Base-by-base conservation (phyloP, 2,329 filamentous ascomycete species). In the Berkeleyomyces rouxiae region DNA sequence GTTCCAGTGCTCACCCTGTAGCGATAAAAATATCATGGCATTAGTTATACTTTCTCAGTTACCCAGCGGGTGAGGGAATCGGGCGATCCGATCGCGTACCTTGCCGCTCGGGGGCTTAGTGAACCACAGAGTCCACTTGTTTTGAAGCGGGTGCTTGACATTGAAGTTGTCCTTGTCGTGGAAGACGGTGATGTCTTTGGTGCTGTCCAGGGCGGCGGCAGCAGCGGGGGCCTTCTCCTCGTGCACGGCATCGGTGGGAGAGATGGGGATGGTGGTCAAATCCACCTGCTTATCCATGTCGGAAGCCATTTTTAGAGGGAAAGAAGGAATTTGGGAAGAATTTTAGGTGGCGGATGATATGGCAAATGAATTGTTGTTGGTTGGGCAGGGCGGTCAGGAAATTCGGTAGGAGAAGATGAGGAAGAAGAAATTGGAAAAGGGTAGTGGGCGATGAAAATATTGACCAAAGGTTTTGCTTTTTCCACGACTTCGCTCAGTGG, bases 111-210 rank as follows among this genome's bases (percentile, higher is more conserved):
- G 88, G 61, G 93, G 92, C 82, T 97, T 97, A 71, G 92, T 97
- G 80, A 97, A 99, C 95, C 95, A 99, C 63, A 99, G 80, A 65
- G 93, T 97, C 93, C 93, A 99, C 73, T 88, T 87, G 80, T 96
- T 88, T 82, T 95, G 91, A 66, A 99, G 82, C 68, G 91, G 92
- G 75, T 99, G 93, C 82, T 97, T 99, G 75, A 99, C 93, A 70
- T 95, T 99, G 83, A 99, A 99, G 81, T 99, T 96, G 68, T 96
- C 88, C 69, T 93, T 87, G 77, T 97, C 90, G 74, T 99, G 91
- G 79, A 99, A 99, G 69, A 99, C 92, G 57, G 93, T 99, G 70
- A 96, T 81, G 60, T 87, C 79, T 72, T 91, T 85, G 67, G 75
- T 75, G 67, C 78, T 76, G 61, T 74, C 74, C 62, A 79, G 78